Conservation (phyloP, 2,329 filamentous ascomycete genomes). For the Pestalotiopsis sp. region DNA sequence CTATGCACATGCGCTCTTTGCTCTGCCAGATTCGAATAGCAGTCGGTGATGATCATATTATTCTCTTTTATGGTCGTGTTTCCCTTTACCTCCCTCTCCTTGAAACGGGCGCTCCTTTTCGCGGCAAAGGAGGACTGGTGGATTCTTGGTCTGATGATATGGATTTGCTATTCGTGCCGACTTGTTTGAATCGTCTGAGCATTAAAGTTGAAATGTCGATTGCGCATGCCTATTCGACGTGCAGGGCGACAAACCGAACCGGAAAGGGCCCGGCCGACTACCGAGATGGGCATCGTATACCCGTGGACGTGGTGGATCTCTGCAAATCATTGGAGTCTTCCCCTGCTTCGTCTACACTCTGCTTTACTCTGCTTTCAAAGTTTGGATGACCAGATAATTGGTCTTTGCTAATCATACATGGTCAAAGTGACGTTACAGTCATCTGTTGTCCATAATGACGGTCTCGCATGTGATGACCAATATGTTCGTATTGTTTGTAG, state of each 20-base stretch:
- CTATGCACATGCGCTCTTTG: neutral
- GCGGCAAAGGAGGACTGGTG: neutral
- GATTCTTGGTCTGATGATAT: neutral
- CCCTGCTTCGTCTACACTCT: neutral
- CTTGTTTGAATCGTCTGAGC: neutral
- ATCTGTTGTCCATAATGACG: neutral
- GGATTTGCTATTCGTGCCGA: neutral
- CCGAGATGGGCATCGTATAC: neutral
- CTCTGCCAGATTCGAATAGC: no score
- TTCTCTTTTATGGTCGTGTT: neutral
- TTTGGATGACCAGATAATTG: no score
- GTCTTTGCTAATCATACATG: no score
- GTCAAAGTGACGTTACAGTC: neutral
- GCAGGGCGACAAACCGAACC: neutral
- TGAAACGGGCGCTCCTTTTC: conserved; percentile 1
- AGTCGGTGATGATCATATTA: neutral
- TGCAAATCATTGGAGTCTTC: neutral
- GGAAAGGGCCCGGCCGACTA: neutral
- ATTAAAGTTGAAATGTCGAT: neutral
- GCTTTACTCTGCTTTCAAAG: no score
- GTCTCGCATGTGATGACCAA: no score
- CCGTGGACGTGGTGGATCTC: neutral
- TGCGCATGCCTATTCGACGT: conserved; percentile 1
- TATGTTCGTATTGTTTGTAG: neutral
- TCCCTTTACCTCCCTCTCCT: neutral